A percentile compares a stretch with the other conserved stretches of the same genome.
phyloP scores from a whole-genome alignment of 1,139 yeast species.

The Protomyces gravidus region DNA sequence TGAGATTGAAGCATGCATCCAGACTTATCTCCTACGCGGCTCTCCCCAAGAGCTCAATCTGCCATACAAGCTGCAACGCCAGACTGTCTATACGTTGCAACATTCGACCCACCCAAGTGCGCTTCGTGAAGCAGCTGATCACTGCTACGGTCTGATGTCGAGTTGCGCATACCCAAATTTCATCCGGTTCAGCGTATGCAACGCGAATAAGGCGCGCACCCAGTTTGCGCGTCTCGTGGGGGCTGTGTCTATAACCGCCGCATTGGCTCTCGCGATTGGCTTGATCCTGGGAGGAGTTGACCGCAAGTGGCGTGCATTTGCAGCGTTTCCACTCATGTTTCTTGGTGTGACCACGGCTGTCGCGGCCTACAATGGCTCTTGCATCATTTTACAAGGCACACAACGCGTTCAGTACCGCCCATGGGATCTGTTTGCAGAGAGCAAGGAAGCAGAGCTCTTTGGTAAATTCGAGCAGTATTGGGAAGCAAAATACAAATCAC shows the following conservation, averaged over 20 bases:
- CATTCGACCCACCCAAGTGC: not conserved
- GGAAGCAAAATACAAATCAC: not conserved
- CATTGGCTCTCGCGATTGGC: not conserved
- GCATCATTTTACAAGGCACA: not conserved
- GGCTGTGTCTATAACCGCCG: not conserved
- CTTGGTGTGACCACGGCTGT: not conserved
- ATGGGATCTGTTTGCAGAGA: not conserved
- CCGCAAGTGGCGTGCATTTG: not conserved
- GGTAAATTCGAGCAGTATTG: not conserved
- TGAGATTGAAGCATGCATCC: not conserved
- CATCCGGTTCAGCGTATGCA: conserved; percentile 1
- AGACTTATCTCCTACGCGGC: not conserved
- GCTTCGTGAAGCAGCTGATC: not conserved
- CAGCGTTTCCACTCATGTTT: not conserved
- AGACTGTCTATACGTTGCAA: not conserved
- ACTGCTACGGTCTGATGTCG: not conserved
- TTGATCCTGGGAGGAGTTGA: not conserved
- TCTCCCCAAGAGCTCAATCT: not conserved
- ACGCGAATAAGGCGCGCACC: not conserved
- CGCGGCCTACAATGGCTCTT: not conserved
- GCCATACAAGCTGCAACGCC: conserved; percentile 1
- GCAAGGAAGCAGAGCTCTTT: not conserved
- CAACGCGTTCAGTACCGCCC: not conserved
- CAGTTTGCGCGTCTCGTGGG: not conserved
- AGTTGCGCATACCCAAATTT: not conserved